phyloP scores from a whole-genome alignment of 306 rosid species.

The Neltuma alba region DNA sequence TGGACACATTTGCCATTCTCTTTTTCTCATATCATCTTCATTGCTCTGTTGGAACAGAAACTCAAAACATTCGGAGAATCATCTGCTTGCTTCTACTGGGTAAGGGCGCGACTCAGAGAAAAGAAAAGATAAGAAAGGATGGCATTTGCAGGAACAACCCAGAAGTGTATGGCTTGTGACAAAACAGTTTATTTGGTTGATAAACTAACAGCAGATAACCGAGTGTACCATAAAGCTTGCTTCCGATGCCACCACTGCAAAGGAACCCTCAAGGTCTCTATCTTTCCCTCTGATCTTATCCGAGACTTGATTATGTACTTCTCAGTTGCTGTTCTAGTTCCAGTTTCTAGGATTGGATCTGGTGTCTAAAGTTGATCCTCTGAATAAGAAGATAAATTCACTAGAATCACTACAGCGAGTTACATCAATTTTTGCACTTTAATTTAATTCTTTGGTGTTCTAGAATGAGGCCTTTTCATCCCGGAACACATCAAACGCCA shows the following conservation, averaged over 20 bases:
- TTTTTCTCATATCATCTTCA: constrained; percentile 38
- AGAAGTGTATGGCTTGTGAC: constrained; percentile 99
- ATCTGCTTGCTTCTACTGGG: constrained; percentile 20
- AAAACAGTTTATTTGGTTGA: constrained; percentile 98
- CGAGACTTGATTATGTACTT: not conserved
- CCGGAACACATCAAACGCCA: not conserved
- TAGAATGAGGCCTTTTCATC: constrained; percentile 16
- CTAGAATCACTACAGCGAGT: constrained; percentile 11
- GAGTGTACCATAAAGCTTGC: constrained; percentile 96
- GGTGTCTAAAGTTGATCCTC: constrained; percentile 19
- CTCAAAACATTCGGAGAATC: constrained; percentile 10
- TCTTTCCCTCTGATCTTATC: not conserved
- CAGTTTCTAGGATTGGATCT: constrained; percentile 42
- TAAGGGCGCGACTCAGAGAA: constrained; percentile 2
- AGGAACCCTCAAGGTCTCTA: constrained; percentile 94
- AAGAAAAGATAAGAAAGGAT: constrained; percentile 37
- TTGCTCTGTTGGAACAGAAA: constrained; percentile 19
- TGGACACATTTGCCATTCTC: constrained; percentile 35
- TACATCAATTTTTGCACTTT: not conserved
- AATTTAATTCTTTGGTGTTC: not conserved
- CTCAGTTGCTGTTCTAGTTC: constrained; percentile 12
- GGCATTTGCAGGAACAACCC: constrained; percentile 99
- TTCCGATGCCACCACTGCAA: constrained; percentile 98
- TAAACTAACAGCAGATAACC: constrained; percentile 90
- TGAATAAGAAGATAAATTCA: constrained; percentile 4